Evolutionary conservation across 257 asterid species (phyloP).

Genomic region (Fraxinus anomala): DNA sequence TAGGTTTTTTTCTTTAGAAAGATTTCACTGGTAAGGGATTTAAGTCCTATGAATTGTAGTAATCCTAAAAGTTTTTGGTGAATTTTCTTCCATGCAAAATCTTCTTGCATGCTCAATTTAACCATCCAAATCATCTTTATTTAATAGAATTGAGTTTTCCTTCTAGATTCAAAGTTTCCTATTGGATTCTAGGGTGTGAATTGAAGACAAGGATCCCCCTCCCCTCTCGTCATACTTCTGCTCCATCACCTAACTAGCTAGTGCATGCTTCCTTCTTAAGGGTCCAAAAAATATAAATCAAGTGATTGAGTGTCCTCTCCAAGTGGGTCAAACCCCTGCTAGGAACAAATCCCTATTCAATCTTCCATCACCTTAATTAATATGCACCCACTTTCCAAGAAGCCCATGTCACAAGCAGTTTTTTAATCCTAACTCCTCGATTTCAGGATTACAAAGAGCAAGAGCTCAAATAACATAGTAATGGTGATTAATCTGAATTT

Average conservation of each 20-base stretch:
- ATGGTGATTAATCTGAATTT: conserved; percentile 18
- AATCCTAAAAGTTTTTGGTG: not conserved
- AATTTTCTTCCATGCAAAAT: not conserved
- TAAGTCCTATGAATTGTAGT: too few species aligned
- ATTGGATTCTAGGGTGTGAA: not conserved
- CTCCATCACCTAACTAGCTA: not conserved
- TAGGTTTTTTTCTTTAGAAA: not conserved
- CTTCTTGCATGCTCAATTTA: not conserved
- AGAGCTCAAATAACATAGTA: conserved; percentile 4
- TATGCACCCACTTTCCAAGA: not conserved
- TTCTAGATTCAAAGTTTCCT: too few species aligned
- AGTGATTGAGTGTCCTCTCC: too few species aligned
- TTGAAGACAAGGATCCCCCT: not conserved
- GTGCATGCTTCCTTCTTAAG: not conserved
- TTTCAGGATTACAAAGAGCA: not conserved
- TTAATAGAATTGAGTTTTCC: too few species aligned
- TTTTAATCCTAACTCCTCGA: not conserved
- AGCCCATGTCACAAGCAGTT: not conserved
- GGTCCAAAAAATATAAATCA: not conserved
- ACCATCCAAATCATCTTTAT: not conserved
- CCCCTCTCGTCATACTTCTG: not conserved
- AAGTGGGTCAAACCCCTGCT: not conserved
- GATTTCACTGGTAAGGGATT: not conserved
- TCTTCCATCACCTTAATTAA: not conserved
- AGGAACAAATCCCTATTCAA: not conserved